These are phyloP conservation scores for Myxozyma vanderwaltii DNA, from an alignment of 805 yeast species.

Conservation along the genomic window DNA sequence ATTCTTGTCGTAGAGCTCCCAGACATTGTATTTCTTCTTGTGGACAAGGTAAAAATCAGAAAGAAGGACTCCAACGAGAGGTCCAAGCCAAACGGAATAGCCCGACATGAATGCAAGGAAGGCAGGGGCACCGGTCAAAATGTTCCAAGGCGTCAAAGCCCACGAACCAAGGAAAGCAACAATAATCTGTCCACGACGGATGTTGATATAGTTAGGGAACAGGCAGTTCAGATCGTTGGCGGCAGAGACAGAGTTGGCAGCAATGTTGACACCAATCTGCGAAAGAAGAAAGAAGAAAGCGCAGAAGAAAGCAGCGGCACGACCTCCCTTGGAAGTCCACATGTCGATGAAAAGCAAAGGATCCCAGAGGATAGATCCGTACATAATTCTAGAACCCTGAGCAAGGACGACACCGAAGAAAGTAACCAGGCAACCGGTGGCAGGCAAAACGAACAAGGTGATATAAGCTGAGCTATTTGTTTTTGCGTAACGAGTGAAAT, in stretches of 20 bases:
- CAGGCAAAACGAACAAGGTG: constrained; percentile 18
- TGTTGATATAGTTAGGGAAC: constrained; percentile 51
- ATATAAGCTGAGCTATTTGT: constrained; percentile 40
- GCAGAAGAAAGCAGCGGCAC: constrained; percentile 33
- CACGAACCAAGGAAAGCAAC: constrained; percentile 43
- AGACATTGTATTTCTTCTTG: constrained; percentile 46
- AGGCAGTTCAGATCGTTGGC: constrained; percentile 49
- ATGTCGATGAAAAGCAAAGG: constrained; percentile 26
- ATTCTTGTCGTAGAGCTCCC: constrained; percentile 46
- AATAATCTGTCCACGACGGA: constrained; percentile 51
- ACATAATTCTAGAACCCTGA: constrained; percentile 25
- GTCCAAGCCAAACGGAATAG: constrained; percentile 49
- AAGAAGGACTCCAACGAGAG: constrained; percentile 46
- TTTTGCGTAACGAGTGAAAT: constrained; percentile 51
- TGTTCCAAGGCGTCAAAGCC: constrained; percentile 48
- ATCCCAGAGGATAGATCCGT: constrained; percentile 27
- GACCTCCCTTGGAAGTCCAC: constrained; percentile 32
- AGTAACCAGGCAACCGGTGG: constrained; percentile 20
- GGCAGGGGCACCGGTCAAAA: constrained; percentile 44
- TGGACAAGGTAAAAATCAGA: constrained; percentile 50
- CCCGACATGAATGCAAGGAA: constrained; percentile 45
- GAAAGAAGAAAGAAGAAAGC: constrained; percentile 58
- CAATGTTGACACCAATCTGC: constrained; percentile 69
- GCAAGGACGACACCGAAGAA: constrained; percentile 31
- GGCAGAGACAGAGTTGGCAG: constrained; percentile 50